Evolutionary conservation across 371 early-diverging fungal genomes (phyloP).

Genomic region (Apophysomyces ossiformis): DNA sequence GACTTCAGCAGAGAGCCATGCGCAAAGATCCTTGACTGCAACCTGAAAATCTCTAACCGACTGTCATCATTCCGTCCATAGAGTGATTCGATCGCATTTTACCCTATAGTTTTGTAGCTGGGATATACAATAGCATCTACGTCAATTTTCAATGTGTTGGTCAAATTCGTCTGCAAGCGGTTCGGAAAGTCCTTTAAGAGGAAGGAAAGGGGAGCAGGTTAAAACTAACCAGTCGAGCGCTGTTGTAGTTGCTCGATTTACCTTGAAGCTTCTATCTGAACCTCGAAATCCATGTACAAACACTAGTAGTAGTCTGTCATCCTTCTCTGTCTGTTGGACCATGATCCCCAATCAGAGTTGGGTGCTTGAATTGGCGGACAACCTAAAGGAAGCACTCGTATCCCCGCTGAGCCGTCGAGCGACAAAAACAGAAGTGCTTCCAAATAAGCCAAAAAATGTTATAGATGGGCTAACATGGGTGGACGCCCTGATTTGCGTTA

Average conservation of each 20-base stretch:
- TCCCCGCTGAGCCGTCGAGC: too few relatives aligned
- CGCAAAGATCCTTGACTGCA: constrained; percentile 51
- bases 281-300: constrained; percentile 69
- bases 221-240: neutral
- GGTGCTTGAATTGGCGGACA: too few relatives aligned
- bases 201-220: neutral
- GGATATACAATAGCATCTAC: constrained; percentile 61
- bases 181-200: constrained; percentile 60
- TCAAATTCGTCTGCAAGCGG: constrained; percentile 55
- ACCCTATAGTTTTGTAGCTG: constrained; percentile 66
- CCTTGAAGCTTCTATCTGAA: constrained; percentile 49
- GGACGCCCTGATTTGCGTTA: too few relatives aligned
- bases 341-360: neutral
- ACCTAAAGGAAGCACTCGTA: too few relatives aligned
- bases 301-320: constrained; percentile 48
- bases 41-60: constrained; percentile 30
- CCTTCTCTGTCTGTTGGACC: neutral
- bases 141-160: constrained; percentile 46
- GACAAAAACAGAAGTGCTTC: too few relatives aligned
- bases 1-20: constrained; percentile 55
- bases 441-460: too few relatives aligned
- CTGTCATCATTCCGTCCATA: too few relatives aligned
- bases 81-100: constrained; percentile 6
- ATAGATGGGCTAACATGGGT: too few relatives aligned
- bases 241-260: constrained; percentile 5